Percentiles rank a stretch among this genome's conserved stretches.
These are phyloP conservation scores for Neurospora sp. DNA, from an alignment of 495 filamentous ascomycete genomes.

Conservation along the genomic window DNA sequence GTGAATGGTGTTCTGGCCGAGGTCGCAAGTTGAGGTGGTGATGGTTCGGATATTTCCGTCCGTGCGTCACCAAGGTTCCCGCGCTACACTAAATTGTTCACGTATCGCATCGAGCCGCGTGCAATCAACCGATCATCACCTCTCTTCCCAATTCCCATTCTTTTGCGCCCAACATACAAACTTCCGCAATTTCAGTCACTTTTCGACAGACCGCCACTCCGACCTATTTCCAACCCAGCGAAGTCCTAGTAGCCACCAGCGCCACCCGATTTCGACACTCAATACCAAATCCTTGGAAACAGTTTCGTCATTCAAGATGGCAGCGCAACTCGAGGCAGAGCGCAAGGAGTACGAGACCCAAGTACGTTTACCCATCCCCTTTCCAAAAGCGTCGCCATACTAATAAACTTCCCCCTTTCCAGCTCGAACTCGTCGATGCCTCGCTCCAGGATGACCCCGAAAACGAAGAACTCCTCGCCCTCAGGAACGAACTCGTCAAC, in stretches of 20 bases:
- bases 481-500: conserved; percentile 75
- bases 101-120: neutral
- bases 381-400: conserved; percentile 4
- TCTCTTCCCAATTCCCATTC: neutral
- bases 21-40: neutral
- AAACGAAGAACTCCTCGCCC: conserved; percentile 67
- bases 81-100: neutral
- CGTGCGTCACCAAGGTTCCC: neutral
- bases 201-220: neutral
- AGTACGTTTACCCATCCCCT: conserved; percentile 33
- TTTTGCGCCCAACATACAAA: neutral
- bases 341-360: conserved; percentile 75
- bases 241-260: neutral
- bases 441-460: conserved; percentile 74
- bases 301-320: conserved; percentile 4
- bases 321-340: conserved; percentile 56
- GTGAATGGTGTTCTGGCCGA: neutral
- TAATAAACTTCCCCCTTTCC: neutral
- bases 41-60: neutral
- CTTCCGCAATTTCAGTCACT: neutral
- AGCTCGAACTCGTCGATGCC: conserved; percentile 74
- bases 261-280: neutral
- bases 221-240: neutral
- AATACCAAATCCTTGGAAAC: neutral
- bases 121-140: neutral